A percentile compares a stretch with the other conserved stretches of the same genome.
phyloP scores from a whole-genome alignment of 768 basidiomycete genomes.

The Xanthoconium stramineum region DNA sequence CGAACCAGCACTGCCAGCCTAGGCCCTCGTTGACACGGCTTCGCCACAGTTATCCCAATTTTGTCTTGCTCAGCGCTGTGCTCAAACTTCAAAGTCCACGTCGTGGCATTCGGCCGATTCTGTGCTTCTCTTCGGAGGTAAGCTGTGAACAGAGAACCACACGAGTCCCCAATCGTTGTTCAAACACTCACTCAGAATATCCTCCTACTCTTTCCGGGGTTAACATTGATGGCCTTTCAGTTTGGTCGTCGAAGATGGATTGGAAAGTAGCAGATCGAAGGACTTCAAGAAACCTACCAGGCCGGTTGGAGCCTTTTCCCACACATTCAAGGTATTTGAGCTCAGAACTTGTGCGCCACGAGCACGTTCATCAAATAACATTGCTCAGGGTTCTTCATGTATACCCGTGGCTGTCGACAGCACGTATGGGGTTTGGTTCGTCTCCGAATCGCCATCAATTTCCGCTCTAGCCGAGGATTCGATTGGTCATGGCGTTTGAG shows the following conservation, averaged over 20 bases:
- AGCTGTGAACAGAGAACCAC: not conserved
- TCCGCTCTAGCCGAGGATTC: not conserved
- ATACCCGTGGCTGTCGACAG: too few relatives aligned
- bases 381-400: too few relatives aligned
- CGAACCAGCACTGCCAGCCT: not conserved
- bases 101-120: not conserved
- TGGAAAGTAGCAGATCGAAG: not conserved
- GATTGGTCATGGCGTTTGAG: too few relatives aligned
- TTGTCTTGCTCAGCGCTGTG: constrained; percentile 1
- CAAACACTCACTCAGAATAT: not conserved
- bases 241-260: not conserved
- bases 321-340: not conserved
- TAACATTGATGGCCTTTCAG: not conserved
- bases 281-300: not conserved
- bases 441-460: not conserved
- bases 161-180: not conserved
- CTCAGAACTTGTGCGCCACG: too few relatives aligned
- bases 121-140: not conserved
- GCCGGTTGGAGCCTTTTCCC: not conserved
- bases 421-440: too few relatives aligned
- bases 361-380: too few relatives aligned
- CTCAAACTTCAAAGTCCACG: not conserved
- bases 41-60: not conserved
- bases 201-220: not conserved
- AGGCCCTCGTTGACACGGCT: not conserved